Evolutionary conservation across 2,329 filamentous ascomycete genomes (phyloP).

Genomic region (Fusarium algeriense): DNA sequence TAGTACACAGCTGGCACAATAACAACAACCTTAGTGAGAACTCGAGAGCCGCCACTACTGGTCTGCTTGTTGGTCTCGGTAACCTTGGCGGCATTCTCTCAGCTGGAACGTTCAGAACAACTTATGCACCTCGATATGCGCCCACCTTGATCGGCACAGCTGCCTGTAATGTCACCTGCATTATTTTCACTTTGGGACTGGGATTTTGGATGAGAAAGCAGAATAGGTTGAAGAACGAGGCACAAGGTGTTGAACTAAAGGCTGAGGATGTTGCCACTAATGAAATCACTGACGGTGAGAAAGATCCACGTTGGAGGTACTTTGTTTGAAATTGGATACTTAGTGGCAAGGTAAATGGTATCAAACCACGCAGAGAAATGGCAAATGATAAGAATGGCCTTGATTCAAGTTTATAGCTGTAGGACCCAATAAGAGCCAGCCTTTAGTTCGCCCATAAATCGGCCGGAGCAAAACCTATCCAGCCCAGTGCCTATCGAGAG

Average conservation of each 20-base stretch:
- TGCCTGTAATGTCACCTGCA: constrained; percentile 40
- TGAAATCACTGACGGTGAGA: not conserved
- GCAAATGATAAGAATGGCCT: fast-evolving
- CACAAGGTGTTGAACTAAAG: not conserved
- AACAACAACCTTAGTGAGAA: constrained; percentile 66
- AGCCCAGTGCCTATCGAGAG: not conserved
- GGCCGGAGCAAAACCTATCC: fast-evolving
- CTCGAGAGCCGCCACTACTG: constrained; percentile 60
- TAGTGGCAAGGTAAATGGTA: too few relatives aligned
- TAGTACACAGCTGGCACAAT: constrained; percentile 65
- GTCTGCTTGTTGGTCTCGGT: constrained; percentile 60
- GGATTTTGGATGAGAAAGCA: constrained; percentile 18
- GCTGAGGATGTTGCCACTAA: constrained; percentile 6
- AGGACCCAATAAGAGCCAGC: fast-evolving
- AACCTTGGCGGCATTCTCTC: constrained; percentile 63
- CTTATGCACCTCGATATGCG: constrained; percentile 62
- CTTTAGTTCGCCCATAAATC: fast-evolving
- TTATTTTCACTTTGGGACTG: constrained; percentile 33
- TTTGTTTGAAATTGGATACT: not conserved
- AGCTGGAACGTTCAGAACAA: constrained; percentile 59
- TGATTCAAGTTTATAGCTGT: fast-evolving
- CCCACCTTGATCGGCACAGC: constrained; percentile 61
- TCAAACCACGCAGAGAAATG: too few relatives aligned
- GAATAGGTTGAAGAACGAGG: not conserved
- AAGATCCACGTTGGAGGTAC: constrained; percentile 3